Evolutionary conservation across 371 early-diverging fungal species (phyloP), one percentile per base, ranked within the genome.

Genomic region (Saksenaea vasiformis): DNA sequence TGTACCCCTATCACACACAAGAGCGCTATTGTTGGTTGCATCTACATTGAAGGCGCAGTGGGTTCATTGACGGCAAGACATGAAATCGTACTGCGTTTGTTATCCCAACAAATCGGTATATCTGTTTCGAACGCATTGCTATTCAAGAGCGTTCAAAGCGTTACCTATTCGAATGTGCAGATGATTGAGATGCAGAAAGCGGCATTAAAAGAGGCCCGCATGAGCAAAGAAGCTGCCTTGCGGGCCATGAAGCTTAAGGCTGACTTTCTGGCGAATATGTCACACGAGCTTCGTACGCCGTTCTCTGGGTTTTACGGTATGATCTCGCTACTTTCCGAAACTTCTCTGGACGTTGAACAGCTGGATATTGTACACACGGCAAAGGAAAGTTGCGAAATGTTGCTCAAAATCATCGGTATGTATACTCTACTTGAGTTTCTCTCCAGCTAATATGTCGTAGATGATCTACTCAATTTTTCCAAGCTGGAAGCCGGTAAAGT

Each of bases 221-320:
- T 76, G 58, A 78, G 78, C 54, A 81, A 81, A 61, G 81, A 81
- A 59, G 81, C 81, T n/a, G 81, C 81, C 9, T 34, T 78, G 17
- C 71, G 70, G 28, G 81, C 81, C 13, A 81, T 81, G 77, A 76
- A 74, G 60, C 63, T 81, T 27, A 81, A 81, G 62, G 76, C 80
- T 9, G 78, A 80, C 61, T 86, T 86, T 56, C 65, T 86, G 68
- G 87, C 87, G 57, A 86, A 85, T 56, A 86, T 86, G 83, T 86
- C 87, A 3, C 87, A 87, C 59, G 87, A 87, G 57, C 62, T 82
- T 34, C 78, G 79, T 8, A 82, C 82, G 11, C 87, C 87, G 1
- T 87, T 87, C 58, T 83, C 84, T 56, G 87, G 87, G 39, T 87
- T 87, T 58, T 85, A 85, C 55, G 87, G 85, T 39, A 87, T 87